phyloP scores from a whole-genome alignment of 257 asterid species.

The Fraxinus excelsior region DNA sequence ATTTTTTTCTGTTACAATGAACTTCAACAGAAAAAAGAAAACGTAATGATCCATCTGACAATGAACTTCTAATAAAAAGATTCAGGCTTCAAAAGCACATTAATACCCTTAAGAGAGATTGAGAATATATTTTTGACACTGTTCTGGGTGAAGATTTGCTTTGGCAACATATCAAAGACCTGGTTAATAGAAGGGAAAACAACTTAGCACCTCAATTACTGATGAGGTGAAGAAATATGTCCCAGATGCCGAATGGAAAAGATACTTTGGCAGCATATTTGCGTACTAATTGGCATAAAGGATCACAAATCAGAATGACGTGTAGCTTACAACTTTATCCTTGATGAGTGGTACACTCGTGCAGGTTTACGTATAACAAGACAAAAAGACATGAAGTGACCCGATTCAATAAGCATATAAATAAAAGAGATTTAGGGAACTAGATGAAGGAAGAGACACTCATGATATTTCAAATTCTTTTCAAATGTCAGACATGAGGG shows the following conservation, averaged over 20 bases:
- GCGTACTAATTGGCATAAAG: background rate
- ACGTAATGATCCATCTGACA: background rate
- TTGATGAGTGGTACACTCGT: background rate
- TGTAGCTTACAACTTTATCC: background rate
- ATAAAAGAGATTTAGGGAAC: background rate
- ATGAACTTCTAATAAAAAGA: background rate
- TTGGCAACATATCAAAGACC: background rate
- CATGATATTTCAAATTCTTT: slow-evolving; percentile 5
- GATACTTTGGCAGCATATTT: too few relatives aligned
- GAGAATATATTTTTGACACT: background rate
- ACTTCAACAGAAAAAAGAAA: background rate
- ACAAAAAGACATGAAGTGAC: background rate
- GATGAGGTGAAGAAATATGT: background rate
- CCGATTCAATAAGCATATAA: background rate
- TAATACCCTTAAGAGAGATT: background rate
- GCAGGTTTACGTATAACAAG: too few relatives aligned
- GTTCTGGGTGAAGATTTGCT: background rate
- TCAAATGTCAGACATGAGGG: background rate
- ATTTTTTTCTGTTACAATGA: too few relatives aligned
- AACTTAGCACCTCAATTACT: background rate
- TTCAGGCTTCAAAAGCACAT: background rate
- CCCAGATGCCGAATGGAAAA: background rate
- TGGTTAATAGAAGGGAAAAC: background rate
- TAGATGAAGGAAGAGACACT: background rate
- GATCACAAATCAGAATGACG: background rate